A percentile compares a stretch with the other conserved stretches of the same genome.
phyloP scores from a whole-genome alignment of 2,329 filamentous ascomycete species.

The Penicillium sp. region DNA sequence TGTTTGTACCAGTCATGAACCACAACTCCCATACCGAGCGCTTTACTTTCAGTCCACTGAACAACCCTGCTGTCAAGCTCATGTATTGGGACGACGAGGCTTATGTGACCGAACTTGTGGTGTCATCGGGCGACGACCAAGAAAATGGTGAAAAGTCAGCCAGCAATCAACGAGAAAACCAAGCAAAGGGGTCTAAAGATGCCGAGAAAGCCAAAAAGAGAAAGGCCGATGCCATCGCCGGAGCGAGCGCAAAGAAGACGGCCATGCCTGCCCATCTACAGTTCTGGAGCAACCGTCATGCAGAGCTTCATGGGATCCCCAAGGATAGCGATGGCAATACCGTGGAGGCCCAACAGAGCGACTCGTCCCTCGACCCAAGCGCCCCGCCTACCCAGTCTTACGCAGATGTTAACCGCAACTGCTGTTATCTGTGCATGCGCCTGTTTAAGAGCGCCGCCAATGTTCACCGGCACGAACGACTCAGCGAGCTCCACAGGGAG shows the following conservation, averaged over 20 bases:
- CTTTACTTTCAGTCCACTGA: conserved; percentile 66
- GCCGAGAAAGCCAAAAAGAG: conserved; percentile 45
- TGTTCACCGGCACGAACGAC: conserved; percentile 56
- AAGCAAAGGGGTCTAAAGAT: conserved; percentile 37
- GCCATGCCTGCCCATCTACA: conserved; percentile 62
- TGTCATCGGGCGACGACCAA: conserved; percentile 52
- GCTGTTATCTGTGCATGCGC: conserved; percentile 60
- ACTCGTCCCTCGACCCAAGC: conserved; percentile 17
- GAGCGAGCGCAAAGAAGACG: conserved; percentile 41
- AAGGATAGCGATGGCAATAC: conserved; percentile 28
- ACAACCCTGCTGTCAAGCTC: conserved; percentile 62
- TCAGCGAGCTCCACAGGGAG: conserved; percentile 54
- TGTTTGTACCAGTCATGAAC: conserved; percentile 71
- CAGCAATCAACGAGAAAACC: conserved; percentile 20
- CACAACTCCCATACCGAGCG: conserved; percentile 54
- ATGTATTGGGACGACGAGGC: conserved; percentile 73
- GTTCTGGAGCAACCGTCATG: conserved; percentile 67
- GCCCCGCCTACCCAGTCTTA: conserved; percentile 53
- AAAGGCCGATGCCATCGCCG: conserved; percentile 42
- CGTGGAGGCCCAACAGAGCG: conserved; percentile 18
- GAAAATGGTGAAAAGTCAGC: conserved; percentile 21
- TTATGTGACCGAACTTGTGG: conserved; percentile 62
- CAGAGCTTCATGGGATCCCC: conserved; percentile 57
- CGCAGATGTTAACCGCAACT: conserved; percentile 54
- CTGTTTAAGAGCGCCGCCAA: conserved; percentile 54